Conservation (phyloP, 306 rosid species). For the Castanea crenata region DNA sequence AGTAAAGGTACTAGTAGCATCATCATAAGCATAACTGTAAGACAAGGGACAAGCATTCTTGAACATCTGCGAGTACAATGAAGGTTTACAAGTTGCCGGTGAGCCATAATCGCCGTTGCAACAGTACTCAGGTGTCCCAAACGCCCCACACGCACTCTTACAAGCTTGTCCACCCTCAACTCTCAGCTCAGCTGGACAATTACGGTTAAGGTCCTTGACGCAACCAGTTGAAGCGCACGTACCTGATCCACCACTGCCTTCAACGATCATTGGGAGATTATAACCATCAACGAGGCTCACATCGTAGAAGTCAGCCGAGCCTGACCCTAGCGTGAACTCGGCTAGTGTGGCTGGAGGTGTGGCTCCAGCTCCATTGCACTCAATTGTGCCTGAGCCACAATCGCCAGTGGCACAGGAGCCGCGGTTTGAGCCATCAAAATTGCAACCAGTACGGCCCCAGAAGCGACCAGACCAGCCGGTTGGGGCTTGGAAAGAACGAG, state of each 20-base stretch:
- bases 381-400: constrained; percentile 66
- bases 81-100: constrained; percentile 73
- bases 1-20: constrained; percentile 78
- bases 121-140: constrained; percentile 73
- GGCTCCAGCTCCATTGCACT: constrained; percentile 80
- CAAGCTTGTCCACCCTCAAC: constrained; percentile 66
- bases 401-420: constrained; percentile 78
- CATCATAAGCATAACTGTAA: constrained; percentile 88
- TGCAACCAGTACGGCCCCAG: constrained; percentile 83
- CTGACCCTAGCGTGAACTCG: constrained; percentile 84
- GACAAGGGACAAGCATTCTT: constrained; percentile 84
- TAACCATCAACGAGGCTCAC: constrained; percentile 96
- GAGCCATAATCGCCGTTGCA: constrained; percentile 64
- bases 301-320: constrained; percentile 75
- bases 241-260: constrained; percentile 62
- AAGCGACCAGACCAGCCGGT: constrained; percentile 93
- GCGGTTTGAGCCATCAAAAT: constrained; percentile 43
- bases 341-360: constrained; percentile 86
- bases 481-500: constrained; percentile 66
- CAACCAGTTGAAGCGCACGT: constrained; percentile 75
- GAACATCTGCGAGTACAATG: constrained; percentile 68
- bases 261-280: constrained; percentile 71
- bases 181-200: constrained; percentile 68
- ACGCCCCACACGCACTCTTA: constrained; percentile 85
- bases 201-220: constrained; percentile 50